Evolutionary conservation across 148 eudicot species (phyloP), one percentile per base, ranked within the genome.

Genomic region (Amaranthus hypochondriacus): DNA sequence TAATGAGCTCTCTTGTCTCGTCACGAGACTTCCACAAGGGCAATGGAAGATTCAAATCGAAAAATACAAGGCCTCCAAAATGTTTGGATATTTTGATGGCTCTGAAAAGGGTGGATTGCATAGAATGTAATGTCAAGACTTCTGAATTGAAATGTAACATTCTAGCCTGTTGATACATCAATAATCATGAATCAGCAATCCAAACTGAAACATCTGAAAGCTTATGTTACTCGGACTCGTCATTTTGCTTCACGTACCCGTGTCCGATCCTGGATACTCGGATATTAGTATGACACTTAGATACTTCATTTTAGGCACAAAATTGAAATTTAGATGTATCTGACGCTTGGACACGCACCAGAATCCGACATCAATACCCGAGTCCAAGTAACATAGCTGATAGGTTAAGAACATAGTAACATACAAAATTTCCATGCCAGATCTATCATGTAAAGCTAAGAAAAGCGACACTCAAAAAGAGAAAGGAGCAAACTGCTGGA

Each of bases 101-200:
- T 79, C 58, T 79, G 74, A 89, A 87, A 55, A 94, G 96, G 21
- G 96, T 64, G 43, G 96, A 74, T 6, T 72, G 83, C 96, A 90
- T 89, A 12, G 86, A 77, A n/a, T 86, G 77, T 44, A 91, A 82
- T 55, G 81, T 82, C 62, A 94, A 78, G 72, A 86, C 92, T 79
- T 92, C 93, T 43, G 98, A 89, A 78, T 87, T 94, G 77, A 94
- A 94, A 79, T 89, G 97, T 72, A 94, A 85, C 48, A 94, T 86
- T 66, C 90, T 89, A 12, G 98, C 97, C 98, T 94, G 97, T 46
- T 53, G 9, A 73, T 56, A 7, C n/a, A 68, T 53, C 28, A 56
- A 62, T 69, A 48, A 54, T 13, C 18, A 69, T 7, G 21, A 42
- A 43, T 59, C 62, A 52, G 61, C 28, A 51, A 9, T 2, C 11